A percentile compares a stretch with the other conserved stretches of the same genome.
phyloP scores from a whole-genome alignment of 2,329 filamentous ascomycete genomes.

The Curvularia verruculosa region DNA sequence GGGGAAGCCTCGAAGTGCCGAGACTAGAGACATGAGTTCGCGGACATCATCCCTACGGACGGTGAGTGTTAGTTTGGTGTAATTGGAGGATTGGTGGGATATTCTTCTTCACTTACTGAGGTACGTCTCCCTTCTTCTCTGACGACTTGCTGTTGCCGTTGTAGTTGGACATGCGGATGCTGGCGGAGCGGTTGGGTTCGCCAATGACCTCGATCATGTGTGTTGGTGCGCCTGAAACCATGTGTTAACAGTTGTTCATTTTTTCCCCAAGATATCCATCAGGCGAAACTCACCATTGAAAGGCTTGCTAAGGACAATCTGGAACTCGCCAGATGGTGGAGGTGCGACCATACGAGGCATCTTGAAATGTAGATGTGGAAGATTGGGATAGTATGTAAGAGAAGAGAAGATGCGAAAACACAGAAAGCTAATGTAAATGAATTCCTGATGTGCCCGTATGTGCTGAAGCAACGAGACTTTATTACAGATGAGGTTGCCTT shows the following conservation, averaged over 20 bases:
- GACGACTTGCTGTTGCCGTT: constrained; percentile 38
- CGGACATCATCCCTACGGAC: constrained; percentile 48
- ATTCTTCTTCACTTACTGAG: constrained; percentile 24
- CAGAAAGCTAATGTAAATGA: not conserved
- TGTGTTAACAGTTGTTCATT: constrained; percentile 3
- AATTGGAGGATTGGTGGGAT: not conserved
- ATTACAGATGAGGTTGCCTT: not conserved
- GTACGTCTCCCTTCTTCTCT: constrained; percentile 50
- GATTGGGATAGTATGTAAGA: not conserved
- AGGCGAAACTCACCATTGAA: constrained; percentile 32
- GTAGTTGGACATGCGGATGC: constrained; percentile 41
- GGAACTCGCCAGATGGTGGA: constrained; percentile 83
- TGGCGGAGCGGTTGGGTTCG: constrained; percentile 50
- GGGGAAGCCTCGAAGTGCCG: constrained; percentile 50
- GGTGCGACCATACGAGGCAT: constrained; percentile 60
- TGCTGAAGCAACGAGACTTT: not conserved
- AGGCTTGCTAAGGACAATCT: constrained; percentile 57
- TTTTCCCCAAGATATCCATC: no score
- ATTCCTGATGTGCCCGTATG: not conserved
- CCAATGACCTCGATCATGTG: constrained; percentile 50
- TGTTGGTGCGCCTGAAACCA: constrained; percentile 22
- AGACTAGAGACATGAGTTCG: constrained; percentile 49
- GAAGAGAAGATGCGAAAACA: not conserved
- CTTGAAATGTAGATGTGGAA: constrained; percentile 1
- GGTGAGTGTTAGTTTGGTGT: not conserved